Evolutionary conservation across 148 eudicot species (phyloP).

Genomic region (Euryodendron excelsum): DNA sequence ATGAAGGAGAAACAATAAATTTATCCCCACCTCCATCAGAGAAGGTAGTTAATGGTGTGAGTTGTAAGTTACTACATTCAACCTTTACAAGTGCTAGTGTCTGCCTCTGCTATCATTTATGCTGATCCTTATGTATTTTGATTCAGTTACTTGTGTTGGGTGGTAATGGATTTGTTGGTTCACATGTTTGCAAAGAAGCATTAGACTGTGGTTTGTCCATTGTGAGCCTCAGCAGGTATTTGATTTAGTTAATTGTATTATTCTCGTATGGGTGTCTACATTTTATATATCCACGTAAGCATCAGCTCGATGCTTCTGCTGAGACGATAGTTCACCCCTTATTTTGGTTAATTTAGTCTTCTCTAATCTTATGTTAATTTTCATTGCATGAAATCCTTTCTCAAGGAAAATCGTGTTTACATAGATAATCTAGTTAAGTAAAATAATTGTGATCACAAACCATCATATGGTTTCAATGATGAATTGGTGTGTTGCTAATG

Average conservation of each 20-base stretch:
- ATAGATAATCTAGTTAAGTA: background rate
- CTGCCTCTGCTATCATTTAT: background rate
- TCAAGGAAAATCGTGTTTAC: background rate
- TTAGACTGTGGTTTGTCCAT: conserved; percentile 58
- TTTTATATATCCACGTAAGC: background rate
- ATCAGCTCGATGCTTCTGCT: background rate
- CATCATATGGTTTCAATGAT: background rate
- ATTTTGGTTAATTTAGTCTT: background rate
- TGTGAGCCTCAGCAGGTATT: conserved; percentile 83
- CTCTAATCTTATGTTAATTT: background rate
- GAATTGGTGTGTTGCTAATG: background rate
- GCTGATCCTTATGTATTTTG: conserved; percentile 9
- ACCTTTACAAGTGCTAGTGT: background rate
- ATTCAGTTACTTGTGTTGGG: conserved; percentile 75
- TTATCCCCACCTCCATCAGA: conserved; percentile 63
- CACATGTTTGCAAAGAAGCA: conserved; percentile 79
- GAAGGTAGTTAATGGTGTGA: conserved; percentile 38
- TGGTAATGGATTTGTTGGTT: conserved; percentile 88
- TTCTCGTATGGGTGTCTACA: background rate
- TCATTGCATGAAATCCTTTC: background rate
- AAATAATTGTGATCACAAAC: background rate
- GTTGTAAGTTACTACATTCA: background rate
- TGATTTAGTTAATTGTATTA: background rate
- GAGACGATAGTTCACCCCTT: no score
- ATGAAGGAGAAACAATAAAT: conserved; percentile 68